A percentile compares a stretch with the other conserved stretches of the same genome.
These are phyloP conservation scores for Paradendryphiella salina DNA, from an alignment of 2,329 filamentous ascomycete species.

Conservation along the genomic window DNA sequence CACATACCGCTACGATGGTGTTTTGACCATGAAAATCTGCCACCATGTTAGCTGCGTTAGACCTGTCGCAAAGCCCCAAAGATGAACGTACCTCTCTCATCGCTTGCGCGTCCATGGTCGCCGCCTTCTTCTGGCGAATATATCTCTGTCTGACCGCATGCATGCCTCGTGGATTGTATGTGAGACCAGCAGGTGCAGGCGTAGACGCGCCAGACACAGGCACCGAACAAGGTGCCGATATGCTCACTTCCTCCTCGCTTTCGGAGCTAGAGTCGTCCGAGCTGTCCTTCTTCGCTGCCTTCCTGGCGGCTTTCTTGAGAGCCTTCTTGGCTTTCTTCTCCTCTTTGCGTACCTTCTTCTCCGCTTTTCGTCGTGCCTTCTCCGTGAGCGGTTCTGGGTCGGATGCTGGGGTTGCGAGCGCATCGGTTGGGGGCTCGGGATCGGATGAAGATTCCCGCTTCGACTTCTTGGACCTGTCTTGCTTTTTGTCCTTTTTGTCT, in stretches of 20 bases:
- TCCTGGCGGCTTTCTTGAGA: conserved; percentile 51
- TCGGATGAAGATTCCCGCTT: conserved; percentile 29
- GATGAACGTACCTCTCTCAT: conserved; percentile 72
- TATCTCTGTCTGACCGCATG: conserved; percentile 78
- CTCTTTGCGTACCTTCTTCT: conserved; percentile 52
- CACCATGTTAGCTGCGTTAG: conserved; percentile 14
- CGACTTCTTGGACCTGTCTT: conserved; percentile 34
- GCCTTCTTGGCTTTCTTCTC: conserved; percentile 56
- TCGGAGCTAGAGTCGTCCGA: conserved; percentile 34
- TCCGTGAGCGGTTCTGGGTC: conserved; percentile 48
- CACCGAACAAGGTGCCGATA: conserved; percentile 35
- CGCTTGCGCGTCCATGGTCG: conserved; percentile 77
- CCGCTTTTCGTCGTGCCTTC: conserved; percentile 46
- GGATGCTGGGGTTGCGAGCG: conserved; percentile 21
- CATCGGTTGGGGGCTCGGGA: conserved; percentile 24
- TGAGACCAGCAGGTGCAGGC: conserved; percentile 48
- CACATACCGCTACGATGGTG: conserved; percentile 27
- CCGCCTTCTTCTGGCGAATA: conserved; percentile 85
- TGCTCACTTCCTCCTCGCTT: conserved; percentile 34
- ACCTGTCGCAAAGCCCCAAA: not conserved
- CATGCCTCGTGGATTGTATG: conserved; percentile 57
- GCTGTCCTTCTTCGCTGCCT: conserved; percentile 38
- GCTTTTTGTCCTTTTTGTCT: conserved; percentile 41
- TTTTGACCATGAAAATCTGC: conserved; percentile 47
- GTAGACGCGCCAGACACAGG: conserved; percentile 50